Base-by-base conservation (phyloP, 1,284 basidiomycete species). In the Rhodotorula sp. region DNA sequence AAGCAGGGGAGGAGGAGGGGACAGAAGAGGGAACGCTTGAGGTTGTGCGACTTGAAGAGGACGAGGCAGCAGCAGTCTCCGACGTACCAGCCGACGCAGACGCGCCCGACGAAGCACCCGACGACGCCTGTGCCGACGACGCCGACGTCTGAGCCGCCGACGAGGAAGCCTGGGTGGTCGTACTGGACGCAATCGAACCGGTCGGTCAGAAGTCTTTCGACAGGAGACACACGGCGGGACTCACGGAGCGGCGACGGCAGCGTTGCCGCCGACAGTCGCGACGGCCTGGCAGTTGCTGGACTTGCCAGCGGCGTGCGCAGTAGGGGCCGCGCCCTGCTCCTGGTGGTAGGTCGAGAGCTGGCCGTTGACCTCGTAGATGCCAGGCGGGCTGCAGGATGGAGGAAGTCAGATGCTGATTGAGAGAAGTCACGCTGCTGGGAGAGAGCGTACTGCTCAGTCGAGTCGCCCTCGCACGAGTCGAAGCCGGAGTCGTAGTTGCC, bases 201-300 rank as follows among this genome's bases (percentile, higher is more conserved):
- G 27, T 67, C 34, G 53, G 48, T 57, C 46, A 19, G 46, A 14
- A 9, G 1, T 16, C 4, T 17, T 9, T 7, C 17, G 5, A 12
- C 12, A 2, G 52, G 27, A 41, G 23, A 10, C 4, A 9, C 16
- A 9, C 46, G 16, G 8, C n/a, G 21, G 23, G 25, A 62, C 70
- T 49, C 34, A 66, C 63, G 54, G 48, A 46, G 48, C 50, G 7
- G 55, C 53, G 3, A 61, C 65, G n/a, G 27, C 59, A 17, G 53
- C 70, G n/a, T 52, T 21, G 2, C 71, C 71, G 17, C 71, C 71
- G 46, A 73, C 67, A 21, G 67, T 73, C 1, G 67, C 67, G 50
- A 67, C 72, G 27, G 90, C 98, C 41, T 85, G 97, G 50, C 84
- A 98, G 27, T 84, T 95, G 69, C 92, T 94, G 80, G 92, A 95